A percentile compares a stretch with the other conserved stretches of the same genome.
Evolutionary conservation across 2,329 filamentous ascomycete genomes (phyloP).

Genomic region (Fusarium cyanostomum): DNA sequence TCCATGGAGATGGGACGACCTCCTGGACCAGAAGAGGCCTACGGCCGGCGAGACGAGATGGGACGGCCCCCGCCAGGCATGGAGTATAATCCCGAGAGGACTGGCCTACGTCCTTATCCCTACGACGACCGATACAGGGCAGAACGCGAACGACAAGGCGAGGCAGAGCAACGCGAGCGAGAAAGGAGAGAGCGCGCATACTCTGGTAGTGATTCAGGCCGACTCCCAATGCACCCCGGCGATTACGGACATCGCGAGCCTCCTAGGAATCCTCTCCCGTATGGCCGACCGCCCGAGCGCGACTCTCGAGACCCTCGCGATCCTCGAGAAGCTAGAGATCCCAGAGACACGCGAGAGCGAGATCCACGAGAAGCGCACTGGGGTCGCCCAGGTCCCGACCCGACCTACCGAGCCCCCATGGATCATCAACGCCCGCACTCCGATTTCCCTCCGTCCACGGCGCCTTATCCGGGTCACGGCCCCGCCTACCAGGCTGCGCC

Average conservation of each 20-base stretch:
- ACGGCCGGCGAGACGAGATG: conserved; percentile 61
- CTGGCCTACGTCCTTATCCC: conserved; percentile 52
- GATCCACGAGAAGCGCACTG: conserved; percentile 50
- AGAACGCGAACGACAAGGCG: conserved; percentile 59
- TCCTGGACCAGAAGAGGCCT: conserved; percentile 53
- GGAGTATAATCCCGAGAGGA: conserved; percentile 65
- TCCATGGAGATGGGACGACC: conserved; percentile 58
- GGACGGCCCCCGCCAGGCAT: conserved; percentile 48
- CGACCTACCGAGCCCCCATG: conserved; percentile 49
- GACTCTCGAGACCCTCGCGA: conserved; percentile 56
- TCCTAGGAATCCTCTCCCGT: conserved; percentile 57
- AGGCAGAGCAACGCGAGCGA: conserved; percentile 55
- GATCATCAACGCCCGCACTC: conserved; percentile 56
- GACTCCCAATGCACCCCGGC: conserved; percentile 51
- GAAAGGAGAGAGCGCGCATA: conserved; percentile 59
- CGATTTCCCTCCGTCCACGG: conserved; percentile 59
- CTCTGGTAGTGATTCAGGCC: conserved; percentile 58
- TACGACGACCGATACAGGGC: conserved; percentile 65
- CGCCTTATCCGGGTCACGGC: conserved; percentile 48
- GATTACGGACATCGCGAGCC: conserved; percentile 55
- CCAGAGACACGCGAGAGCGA: conserved; percentile 48
- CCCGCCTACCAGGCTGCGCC: conserved; percentile 45
- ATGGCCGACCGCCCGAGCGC: conserved; percentile 56
- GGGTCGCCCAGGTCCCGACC: conserved; percentile 46
- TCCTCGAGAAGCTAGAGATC: conserved; percentile 48